A percentile compares a stretch with the other conserved stretches of the same genome.
These are phyloP conservation scores for Termitomyces sp. DNA, from an alignment of 768 basidiomycete genomes.

Conservation along the genomic window DNA sequence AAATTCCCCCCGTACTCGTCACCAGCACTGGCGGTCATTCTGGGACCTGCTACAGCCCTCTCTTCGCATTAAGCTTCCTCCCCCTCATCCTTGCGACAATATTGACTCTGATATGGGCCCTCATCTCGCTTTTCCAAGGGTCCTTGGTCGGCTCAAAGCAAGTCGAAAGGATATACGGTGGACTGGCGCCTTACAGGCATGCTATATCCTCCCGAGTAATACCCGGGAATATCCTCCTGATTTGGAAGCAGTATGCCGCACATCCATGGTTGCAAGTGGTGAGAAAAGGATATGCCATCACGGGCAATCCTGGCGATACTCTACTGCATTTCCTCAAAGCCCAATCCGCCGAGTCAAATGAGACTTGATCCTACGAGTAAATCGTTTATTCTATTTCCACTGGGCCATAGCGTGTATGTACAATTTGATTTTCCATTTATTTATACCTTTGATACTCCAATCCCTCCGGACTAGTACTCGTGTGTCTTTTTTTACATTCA, in stretches of 20 bases:
- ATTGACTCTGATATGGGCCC: constrained; percentile 7
- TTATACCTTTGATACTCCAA: too few species aligned
- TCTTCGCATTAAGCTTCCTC: constrained; percentile 13
- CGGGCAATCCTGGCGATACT: constrained; percentile 4
- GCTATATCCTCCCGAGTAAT: not conserved
- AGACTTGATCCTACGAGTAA: too few species aligned
- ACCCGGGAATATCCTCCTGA: constrained; percentile 1
- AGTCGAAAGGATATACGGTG: constrained; percentile 3
- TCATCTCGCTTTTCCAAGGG: not conserved
- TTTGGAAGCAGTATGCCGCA: constrained; percentile 7
- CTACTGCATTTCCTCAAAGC: constrained; percentile 8
- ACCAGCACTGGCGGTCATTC: constrained; percentile 15
- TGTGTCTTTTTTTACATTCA: too few species aligned
- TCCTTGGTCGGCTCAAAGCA: constrained; percentile 1
- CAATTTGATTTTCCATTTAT: too few species aligned
- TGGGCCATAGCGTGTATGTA: too few species aligned
- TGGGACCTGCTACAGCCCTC: constrained; percentile 15
- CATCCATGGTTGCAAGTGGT: constrained; percentile 6
- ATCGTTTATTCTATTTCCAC: too few species aligned
- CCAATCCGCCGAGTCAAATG: too few species aligned
- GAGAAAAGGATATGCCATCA: constrained; percentile 4
- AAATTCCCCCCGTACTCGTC: constrained; percentile 8
- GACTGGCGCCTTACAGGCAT: constrained; percentile 2
- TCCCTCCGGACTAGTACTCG: too few species aligned
- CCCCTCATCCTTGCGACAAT: constrained; percentile 12